Base-by-base conservation (phyloP, 148 eudicot genomes). In the Arctostaphylos glauca region DNA sequence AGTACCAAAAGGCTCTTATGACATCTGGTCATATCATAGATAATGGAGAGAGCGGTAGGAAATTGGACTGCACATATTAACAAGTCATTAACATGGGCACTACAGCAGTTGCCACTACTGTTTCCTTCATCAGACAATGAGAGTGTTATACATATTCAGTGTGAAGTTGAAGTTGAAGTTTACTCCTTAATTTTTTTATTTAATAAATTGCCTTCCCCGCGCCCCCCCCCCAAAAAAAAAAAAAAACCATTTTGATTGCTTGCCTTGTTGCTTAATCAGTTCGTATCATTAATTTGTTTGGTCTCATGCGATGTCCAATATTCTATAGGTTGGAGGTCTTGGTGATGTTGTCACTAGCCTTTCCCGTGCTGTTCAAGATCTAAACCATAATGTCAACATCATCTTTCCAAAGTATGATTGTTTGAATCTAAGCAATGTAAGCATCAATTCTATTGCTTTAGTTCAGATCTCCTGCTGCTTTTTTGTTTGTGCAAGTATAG, bases 281-380 rank as follows among this genome's bases (percentile, higher is more conserved):
- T 31, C 38, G 38, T 31, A 10, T n/a, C 8, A 8, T 21, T 59
- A 31, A 2, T 53, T 77, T 77, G 41, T 77, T 76, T 38, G 47
- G 21, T 77, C 80, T 77, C 74, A 46, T 66, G 25, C 71, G n/a
- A 54, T 55, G 15, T 68, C 55, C 48, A 52, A 73, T 58, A 53
- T 89, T 74, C 84, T 89, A 78, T 89, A 96, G 99, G 99, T 96
- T 73, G 99, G 99, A 83, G 99, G 99, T 78, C 98, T 96, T 84
- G 99, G 99, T 84, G 99, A 96, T 86, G 96, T 96, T 83, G 99
- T 96, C 54, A 94, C 99, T 77, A 94, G 98, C 88, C 95, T 96
- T 86, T 96, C 98, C 49, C 95, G 97, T 84, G 99, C 99, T 81
- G 92, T 96, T 86, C 96, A 96, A 90, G 99, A 96, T 74, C 81